Evolutionary conservation across 176 grass and related monocot species (phyloP), one percentile per base, ranked within the genome.

Genomic region (Triticum urartu): DNA sequence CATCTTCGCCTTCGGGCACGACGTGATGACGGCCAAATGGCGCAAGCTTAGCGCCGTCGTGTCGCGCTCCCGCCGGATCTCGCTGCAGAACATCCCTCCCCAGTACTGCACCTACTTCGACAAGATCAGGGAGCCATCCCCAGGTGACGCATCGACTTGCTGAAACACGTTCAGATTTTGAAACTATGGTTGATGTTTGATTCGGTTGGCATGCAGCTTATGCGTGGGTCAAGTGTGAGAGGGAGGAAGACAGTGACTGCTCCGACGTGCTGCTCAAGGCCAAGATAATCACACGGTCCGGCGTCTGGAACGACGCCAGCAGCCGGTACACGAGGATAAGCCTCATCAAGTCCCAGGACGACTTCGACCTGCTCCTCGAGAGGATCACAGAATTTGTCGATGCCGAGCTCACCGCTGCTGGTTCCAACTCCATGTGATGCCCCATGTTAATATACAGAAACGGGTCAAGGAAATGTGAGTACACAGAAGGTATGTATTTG

Each of bases 141-240:
- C 95, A 81, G 95, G 95, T 95, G 72, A 85, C 22, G 7, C 3
- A 3, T 42, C 10, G 17, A 14, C 6, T 21, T 3, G 14, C 81
- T 30, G 4, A 30, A 75, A 30, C 56, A 59, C 56, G 56, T 21
- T 34, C 28, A 52, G 7, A 24, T 54, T 54, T 12, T 81, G 9
- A 13, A 59, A 5, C 5, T 78, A 5, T 45, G 42, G 5, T 40
- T 59, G 66, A 17, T 68, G 59, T 21, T 45, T 26, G 13, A 47
- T 63, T 62, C 73, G 20, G 52, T 25, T 3, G 33, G 14, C n/a
- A 11, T 77, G 13, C 89, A 98, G 93, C 95, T 64, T 98, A 98
- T 75, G 93, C 91, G 1, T 98, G 93, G 95, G 65, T 95, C 24
- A 98, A 89, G 42, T 98, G 95, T 63, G 89, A 93, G 86, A 80